A percentile compares a stretch with the other conserved stretches of the same genome.
Conservation (phyloP, 495 filamentous ascomycete species). For the Aspergillus nidulans region DNA sequence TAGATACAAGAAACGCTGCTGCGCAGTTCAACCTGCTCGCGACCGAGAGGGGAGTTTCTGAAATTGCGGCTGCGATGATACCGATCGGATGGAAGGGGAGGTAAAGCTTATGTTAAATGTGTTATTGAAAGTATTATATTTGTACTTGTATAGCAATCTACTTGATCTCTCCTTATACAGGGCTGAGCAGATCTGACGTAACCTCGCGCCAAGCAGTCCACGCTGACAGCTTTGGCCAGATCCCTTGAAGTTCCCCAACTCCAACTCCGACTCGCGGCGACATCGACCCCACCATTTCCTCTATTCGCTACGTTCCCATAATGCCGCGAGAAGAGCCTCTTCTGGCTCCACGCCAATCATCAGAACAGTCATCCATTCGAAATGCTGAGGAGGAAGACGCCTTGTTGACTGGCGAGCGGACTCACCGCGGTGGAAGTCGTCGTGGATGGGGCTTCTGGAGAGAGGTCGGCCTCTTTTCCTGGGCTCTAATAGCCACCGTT, state of each 20-base stretch:
- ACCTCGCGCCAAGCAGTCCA: neutral
- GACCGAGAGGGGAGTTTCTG: constrained; percentile 72
- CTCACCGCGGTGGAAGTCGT: constrained; percentile 25
- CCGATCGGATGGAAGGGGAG: constrained; percentile 75
- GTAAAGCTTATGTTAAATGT: constrained; percentile 8
- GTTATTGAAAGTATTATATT: neutral
- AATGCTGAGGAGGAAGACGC: constrained; percentile 60
- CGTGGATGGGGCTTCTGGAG: constrained; percentile 54
- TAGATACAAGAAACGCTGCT: constrained; percentile 91
- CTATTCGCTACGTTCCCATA: constrained; percentile 1
- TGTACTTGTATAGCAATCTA: neutral
- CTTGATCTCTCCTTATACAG: neutral
- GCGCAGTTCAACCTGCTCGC: constrained; percentile 85
- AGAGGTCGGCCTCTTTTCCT: constrained; percentile 71
- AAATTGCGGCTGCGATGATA: constrained; percentile 85
- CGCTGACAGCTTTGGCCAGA: neutral
- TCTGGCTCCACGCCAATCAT: constrained; percentile 40
- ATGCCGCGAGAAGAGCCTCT: constrained; percentile 47
- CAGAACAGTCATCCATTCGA: constrained; percentile 41
- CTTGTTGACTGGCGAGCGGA: constrained; percentile 56
- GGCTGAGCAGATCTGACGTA: neutral
- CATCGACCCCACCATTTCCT: neutral
- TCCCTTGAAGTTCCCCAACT: neutral
- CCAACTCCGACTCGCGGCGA: neutral
- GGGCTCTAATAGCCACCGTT: constrained; percentile 85